phyloP scores from a whole-genome alignment of 78 protist genomes.

The Emiliania huxleyi region DNA sequence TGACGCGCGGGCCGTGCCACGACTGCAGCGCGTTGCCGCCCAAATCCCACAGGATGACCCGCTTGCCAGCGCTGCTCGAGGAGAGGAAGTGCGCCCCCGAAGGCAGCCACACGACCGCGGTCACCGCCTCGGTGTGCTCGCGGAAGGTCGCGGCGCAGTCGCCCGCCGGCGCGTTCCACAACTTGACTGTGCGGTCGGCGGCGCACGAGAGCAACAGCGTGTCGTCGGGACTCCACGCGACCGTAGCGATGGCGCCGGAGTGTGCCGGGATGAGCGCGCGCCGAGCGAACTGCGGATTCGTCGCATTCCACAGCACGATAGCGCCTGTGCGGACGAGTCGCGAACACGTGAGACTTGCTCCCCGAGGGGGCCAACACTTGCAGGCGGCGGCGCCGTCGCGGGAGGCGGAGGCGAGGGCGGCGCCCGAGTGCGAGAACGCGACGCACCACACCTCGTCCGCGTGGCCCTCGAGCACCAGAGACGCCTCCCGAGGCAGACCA shows the following conservation, averaged over 20 bases:
- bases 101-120: conserved; percentile 75
- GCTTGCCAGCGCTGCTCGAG: conserved; percentile 49
- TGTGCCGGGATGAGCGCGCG: neutral
- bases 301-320: conserved; percentile 63
- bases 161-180: conserved; percentile 43
- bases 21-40: neutral
- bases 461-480: conserved; percentile 63
- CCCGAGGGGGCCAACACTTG: too few relatives aligned
- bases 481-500: too few relatives aligned
- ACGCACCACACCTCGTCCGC: conserved; percentile 81
- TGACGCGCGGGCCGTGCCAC: conserved; percentile 18
- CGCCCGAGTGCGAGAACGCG: conserved; percentile 65
- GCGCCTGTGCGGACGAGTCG: too few relatives aligned
- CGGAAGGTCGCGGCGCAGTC: conserved; percentile 26
- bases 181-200: conserved; percentile 18
- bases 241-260: neutral
- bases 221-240: conserved; percentile 43
- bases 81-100: conserved; percentile 56
- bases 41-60: neutral
- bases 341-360: too few relatives aligned
- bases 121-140: conserved; percentile 67
- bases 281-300: neutral
- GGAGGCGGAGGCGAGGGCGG: conserved; percentile 72
- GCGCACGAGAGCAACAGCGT: conserved; percentile 43
- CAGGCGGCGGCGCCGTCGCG: conserved; percentile 64